Base-by-base conservation (phyloP, 1,139 yeast genomes). In the Wickerhamomyces sp. region DNA sequence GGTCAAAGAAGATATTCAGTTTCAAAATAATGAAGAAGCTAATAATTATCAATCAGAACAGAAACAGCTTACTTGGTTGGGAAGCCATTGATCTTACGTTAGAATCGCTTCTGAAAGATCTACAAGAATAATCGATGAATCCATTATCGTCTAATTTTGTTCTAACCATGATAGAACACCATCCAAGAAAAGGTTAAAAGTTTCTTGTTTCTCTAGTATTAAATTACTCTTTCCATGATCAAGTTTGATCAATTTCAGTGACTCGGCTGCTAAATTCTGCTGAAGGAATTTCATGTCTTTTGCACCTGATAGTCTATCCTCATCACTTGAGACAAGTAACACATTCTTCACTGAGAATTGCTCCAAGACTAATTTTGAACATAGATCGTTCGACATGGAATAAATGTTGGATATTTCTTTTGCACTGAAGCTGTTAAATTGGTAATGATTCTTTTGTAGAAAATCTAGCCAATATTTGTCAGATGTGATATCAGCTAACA, bases 121-220 rank as follows among this genome's bases (percentile, higher is more conserved):
- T n/a, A 8, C 9, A 16, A 36, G n/a, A n/a, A n/a, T n/a, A n/a
- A n/a, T n/a, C n/a, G n/a, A n/a, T n/a, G n/a, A n/a, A n/a, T n/a
- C n/a, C n/a, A n/a, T n/a, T n/a, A n/a, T n/a, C n/a, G n/a, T n/a
- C n/a, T 30, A 46, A 12, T 45, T 46, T 28, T 43, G 40, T 7
- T 41, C 46, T 3, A 51, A 30, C 56, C 56, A 51, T 28, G 39
- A 28, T 8, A 44, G 25, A 5, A 50, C n/a, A 35, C 49, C 51
- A 5, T 40, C 38, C 14, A 40, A 28, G 3, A 50, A 37, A n/a
- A 35, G 33, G 12, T 41, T 39, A 29, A 41, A 50, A 7, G 48
- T 32, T n/a, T 40, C 35, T 15, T 47, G 44, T 6, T 39, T 37
- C 35, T 51, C 56, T 6, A 50, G 22, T 24, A 49, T 40, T n/a